Evolutionary conservation across 2,329 filamentous ascomycete species (phyloP).

Genomic region (Talaromyces sp.): DNA sequence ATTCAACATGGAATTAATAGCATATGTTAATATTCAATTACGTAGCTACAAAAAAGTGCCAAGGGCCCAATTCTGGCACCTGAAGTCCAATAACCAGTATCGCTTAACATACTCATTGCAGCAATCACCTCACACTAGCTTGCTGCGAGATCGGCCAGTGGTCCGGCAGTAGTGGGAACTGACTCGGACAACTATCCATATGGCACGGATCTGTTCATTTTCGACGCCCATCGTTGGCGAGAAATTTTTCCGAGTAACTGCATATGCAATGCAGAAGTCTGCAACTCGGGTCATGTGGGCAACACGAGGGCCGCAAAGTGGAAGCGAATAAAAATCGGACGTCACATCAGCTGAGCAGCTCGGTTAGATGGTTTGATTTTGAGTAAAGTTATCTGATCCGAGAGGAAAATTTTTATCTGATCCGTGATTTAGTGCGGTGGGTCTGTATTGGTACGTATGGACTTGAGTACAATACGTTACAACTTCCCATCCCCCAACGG

Average conservation of each 20-base stretch:
- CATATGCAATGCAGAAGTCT: background rate
- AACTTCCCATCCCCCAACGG: background rate
- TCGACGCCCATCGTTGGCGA: background rate
- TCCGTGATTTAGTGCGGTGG: background rate
- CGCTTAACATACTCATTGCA: background rate
- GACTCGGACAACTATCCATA: background rate
- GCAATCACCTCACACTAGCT: background rate
- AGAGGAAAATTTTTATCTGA: conserved; percentile 26
- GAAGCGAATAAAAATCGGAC: background rate
- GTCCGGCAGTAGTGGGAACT: background rate
- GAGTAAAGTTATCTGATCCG: conserved; percentile 26
- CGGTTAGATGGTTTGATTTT: background rate
- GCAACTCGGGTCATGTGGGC: background rate
- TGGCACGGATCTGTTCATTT: background rate
- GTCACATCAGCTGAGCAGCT: background rate
- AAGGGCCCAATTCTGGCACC: background rate
- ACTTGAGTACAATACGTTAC: background rate
- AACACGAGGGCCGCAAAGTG: no score
- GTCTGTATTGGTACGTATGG: background rate
- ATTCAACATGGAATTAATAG: background rate
- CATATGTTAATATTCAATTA: background rate
- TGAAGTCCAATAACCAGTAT: no score
- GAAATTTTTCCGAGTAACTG: background rate
- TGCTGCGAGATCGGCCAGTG: background rate
- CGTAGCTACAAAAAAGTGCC: background rate